Conservation (phyloP, 2,329 filamentous ascomycete genomes). For the Elsinoe arachidis region DNA sequence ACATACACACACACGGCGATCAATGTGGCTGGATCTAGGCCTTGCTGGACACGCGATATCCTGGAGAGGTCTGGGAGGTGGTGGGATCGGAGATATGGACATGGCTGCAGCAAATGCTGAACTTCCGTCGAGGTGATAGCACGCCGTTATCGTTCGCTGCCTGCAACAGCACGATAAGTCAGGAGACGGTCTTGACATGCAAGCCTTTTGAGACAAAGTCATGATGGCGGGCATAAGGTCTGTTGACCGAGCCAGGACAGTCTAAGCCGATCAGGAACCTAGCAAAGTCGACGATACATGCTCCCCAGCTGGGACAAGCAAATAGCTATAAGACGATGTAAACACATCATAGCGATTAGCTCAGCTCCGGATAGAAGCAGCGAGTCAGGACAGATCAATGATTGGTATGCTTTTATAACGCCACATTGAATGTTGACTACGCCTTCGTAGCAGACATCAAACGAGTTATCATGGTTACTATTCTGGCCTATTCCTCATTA, state of each 20-base stretch:
- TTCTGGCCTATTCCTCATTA: background rate
- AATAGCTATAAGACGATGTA: constrained; percentile 12
- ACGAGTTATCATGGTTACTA: constrained; percentile 3
- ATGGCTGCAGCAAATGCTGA: too few species aligned
- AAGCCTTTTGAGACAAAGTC: background rate
- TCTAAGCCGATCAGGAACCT: background rate
- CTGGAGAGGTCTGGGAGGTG: background rate
- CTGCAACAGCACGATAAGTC: background rate
- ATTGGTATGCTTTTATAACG: constrained; percentile 6
- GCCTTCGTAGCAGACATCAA: constrained; percentile 13
- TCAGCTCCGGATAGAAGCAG: constrained; percentile 13
- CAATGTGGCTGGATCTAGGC: background rate
- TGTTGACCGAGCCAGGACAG: background rate
- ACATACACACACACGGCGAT: background rate
- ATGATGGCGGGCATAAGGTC: background rate
- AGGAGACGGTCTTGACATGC: background rate
- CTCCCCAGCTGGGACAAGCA: constrained; percentile 8
- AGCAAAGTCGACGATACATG: background rate
- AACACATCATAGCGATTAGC: constrained; percentile 13
- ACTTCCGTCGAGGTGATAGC: too few species aligned
- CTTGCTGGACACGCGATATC: background rate
- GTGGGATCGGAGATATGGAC: background rate
- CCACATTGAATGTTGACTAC: constrained; percentile 10
- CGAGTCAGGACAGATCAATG: constrained; percentile 11
- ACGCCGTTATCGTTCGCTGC: background rate